Conservation (phyloP, 2,329 filamentous ascomycete species). For the Trichoderma koningii region DNA sequence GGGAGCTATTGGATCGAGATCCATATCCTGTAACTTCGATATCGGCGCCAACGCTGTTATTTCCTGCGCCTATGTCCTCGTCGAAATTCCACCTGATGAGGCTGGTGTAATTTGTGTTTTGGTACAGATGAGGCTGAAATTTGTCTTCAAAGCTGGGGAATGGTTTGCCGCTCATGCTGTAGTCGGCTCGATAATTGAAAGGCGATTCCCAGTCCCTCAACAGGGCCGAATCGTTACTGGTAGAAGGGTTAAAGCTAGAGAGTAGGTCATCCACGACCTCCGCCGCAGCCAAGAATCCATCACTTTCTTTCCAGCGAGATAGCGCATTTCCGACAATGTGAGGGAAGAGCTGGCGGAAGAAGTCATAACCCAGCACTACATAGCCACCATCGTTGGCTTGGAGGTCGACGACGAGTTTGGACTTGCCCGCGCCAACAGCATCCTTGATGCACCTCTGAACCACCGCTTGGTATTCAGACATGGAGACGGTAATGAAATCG, state of each 20-base stretch:
- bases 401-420: slow-evolving; percentile 55
- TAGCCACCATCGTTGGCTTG: slow-evolving; percentile 57
- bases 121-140: slow-evolving; percentile 44
- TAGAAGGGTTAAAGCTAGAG: slow-evolving; percentile 47
- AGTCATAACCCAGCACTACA: slow-evolving; percentile 61
- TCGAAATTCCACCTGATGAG: slow-evolving; percentile 55
- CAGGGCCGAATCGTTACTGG: background rate
- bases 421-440: slow-evolving; percentile 53
- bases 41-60: slow-evolving; percentile 36
- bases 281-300: slow-evolving; percentile 49
- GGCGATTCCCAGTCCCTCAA: background rate
- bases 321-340: slow-evolving; percentile 42
- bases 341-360: slow-evolving; percentile 59
- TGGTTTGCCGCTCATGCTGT: slow-evolving; percentile 49
- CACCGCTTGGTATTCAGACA: slow-evolving; percentile 42
- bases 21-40: slow-evolving; percentile 51
- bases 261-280: slow-evolving; percentile 47
- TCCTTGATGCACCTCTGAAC: slow-evolving; percentile 41
- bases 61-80: slow-evolving; percentile 45
- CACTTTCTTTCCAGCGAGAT: slow-evolving; percentile 44
- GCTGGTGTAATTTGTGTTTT: slow-evolving; percentile 57
- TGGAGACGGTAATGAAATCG: slow-evolving; percentile 35
- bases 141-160: slow-evolving; percentile 53
- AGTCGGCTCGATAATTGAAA: slow-evolving; percentile 1
- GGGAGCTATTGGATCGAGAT: slow-evolving; percentile 39